Evolutionary conservation across 208 protist species (phyloP).

Genomic region (Leishmania mexicana): DNA sequence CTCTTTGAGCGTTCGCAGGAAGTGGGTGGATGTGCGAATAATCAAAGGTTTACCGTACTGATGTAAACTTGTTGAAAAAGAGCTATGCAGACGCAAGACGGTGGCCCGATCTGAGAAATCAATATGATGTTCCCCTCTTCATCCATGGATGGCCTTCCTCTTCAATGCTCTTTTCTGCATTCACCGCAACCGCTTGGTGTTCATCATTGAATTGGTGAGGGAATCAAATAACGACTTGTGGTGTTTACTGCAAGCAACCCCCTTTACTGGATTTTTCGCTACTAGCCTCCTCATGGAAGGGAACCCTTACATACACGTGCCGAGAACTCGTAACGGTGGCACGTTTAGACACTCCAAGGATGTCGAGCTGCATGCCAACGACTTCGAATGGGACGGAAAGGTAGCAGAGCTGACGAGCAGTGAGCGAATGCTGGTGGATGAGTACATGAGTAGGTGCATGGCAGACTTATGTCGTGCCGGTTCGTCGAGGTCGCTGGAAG

Average conservation of each 20-base stretch:
- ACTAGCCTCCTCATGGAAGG: background rate
- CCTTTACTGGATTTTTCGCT: background rate
- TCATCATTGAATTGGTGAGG: background rate
- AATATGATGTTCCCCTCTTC: background rate
- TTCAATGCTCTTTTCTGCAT: background rate
- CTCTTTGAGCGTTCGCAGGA: no score
- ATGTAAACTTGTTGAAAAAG: no score
- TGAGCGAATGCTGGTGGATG: slow-evolving; percentile 32
- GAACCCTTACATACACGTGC: slow-evolving; percentile 11
- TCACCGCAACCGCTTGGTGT: background rate
- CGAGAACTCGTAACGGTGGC: slow-evolving; percentile 39
- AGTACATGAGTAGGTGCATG: slow-evolving; percentile 31
- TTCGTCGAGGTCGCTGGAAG: background rate
- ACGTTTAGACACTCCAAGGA: slow-evolving; percentile 54
- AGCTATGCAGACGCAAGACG: no score
- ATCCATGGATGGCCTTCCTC: background rate
- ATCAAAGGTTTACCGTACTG: no score
- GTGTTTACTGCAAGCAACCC: background rate
- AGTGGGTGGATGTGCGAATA: no score
- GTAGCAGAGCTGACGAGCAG: slow-evolving; percentile 34
- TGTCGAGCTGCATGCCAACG: slow-evolving; percentile 71
- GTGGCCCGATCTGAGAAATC: background rate
- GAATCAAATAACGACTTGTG: background rate
- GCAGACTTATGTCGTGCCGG: background rate
- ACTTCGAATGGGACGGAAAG: slow-evolving; percentile 63